Percentiles rank a stretch among this genome's conserved stretches.
Conservation (phyloP, 371 early-diverging fungal genomes). For the Syncephalastrum contaminatum region DNA sequence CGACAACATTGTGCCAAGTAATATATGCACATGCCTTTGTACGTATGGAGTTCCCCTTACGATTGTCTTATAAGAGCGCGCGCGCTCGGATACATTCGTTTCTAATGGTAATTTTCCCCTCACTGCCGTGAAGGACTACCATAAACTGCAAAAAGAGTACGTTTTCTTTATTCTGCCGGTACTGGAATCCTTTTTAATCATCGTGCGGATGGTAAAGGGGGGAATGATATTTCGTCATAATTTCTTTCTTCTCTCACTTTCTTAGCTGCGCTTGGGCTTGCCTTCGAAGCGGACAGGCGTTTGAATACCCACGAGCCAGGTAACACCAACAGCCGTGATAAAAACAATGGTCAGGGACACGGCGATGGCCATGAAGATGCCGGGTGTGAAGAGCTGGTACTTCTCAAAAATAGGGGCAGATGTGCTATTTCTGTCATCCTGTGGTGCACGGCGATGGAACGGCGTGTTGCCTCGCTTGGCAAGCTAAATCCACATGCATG, state of each 20-base stretch:
- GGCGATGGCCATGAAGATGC: slow-evolving; percentile 45
- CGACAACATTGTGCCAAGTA: no score
- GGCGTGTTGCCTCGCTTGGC: slow-evolving; percentile 11
- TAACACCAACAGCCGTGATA: slow-evolving; percentile 41
- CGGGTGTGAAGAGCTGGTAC: slow-evolving; percentile 50
- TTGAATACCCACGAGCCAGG: slow-evolving; percentile 46
- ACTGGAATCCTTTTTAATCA: no score
- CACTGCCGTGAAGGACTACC: no score
- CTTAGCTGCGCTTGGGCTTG: slow-evolving; percentile 44
- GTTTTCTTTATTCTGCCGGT: no score
- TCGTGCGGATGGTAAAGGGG: no score
- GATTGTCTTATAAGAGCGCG: no score
- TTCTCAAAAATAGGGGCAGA: slow-evolving; percentile 43
- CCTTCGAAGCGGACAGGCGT: slow-evolving; percentile 48
- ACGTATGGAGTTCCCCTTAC: no score
- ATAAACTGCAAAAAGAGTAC: no score
- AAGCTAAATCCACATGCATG: no score
- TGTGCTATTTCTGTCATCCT: slow-evolving; percentile 8
- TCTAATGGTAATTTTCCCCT: no score
- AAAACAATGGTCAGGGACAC: slow-evolving; percentile 36
- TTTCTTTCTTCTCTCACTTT: slow-evolving; percentile 1
- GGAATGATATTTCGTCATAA: background rate
- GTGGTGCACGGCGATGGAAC: slow-evolving; percentile 34
- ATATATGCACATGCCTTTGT: no score
- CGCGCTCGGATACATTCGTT: no score